Evolutionary conservation across 148 eudicot species (phyloP).

Genomic region (Rhododendron henanense): DNA sequence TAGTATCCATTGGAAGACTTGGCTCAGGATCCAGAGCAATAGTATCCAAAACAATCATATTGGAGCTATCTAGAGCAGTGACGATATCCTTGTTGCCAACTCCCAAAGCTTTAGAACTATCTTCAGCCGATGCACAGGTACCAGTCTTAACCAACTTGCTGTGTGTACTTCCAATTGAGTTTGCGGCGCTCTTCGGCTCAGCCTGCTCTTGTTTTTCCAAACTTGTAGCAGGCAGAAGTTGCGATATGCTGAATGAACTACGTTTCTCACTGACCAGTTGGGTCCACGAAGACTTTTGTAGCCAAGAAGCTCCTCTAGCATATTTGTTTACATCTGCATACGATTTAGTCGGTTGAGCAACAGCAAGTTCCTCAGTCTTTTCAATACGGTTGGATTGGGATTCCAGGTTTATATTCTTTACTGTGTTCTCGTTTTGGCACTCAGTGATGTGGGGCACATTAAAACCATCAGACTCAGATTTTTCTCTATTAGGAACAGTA

Average conservation of each 20-base stretch:
- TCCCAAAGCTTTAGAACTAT: conserved; percentile 14
- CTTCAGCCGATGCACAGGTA: conserved; percentile 11
- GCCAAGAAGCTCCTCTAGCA: conserved; percentile 53
- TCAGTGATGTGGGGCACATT: conserved; percentile 9
- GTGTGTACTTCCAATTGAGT: conserved; percentile 2
- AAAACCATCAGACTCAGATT: conserved; percentile 19
- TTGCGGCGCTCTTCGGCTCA: conserved; percentile 9
- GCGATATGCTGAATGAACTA: conserved; percentile 75
- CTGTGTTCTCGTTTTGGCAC: conserved; percentile 15
- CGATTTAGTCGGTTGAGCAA: conserved; percentile 10
- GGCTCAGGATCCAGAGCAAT: conserved; percentile 3
- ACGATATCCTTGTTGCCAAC: neutral
- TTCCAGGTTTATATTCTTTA: conserved; percentile 16
- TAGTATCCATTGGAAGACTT: conserved; percentile 7
- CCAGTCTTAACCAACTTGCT: conserved; percentile 6
- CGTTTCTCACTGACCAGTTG: conserved; percentile 49
- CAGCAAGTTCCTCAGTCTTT: conserved; percentile 18
- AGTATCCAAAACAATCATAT: conserved; percentile 14
- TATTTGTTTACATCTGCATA: conserved; percentile 19
- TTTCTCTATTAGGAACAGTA: conserved; percentile 21
- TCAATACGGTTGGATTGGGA: conserved; percentile 3
- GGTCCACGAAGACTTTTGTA: conserved; percentile 71
- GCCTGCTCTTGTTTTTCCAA: conserved; percentile 31
- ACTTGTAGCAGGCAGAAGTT: conserved; percentile 44
- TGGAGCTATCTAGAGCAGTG: conserved; percentile 5